These are phyloP conservation scores for Chlorella vulgaris DNA, from an alignment of 139 green algal genomes.

Conservation along the genomic window DNA sequence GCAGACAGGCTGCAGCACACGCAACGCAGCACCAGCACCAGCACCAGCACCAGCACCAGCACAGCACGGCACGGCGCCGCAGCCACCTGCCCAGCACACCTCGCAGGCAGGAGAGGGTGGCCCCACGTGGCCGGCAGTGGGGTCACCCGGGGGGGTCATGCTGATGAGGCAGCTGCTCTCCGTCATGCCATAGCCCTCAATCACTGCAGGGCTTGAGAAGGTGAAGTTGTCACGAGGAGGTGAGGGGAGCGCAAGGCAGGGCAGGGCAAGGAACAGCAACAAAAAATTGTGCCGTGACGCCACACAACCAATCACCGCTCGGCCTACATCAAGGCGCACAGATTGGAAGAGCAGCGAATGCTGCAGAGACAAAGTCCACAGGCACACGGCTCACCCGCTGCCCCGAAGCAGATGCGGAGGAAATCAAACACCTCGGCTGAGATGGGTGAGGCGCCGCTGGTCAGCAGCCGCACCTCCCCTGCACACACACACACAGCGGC, in stretches of 20 bases:
- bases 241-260: too few relatives aligned
- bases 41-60: too few relatives aligned
- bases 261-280: background rate
- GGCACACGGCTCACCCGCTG: conserved; percentile 29
- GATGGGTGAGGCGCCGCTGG: conserved; percentile 87
- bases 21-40: too few relatives aligned
- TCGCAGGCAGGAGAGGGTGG: conserved; percentile 80
- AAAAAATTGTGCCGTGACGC: too few relatives aligned
- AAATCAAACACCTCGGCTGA: conserved; percentile 93
- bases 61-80: too few relatives aligned
- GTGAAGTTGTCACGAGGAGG: too few relatives aligned
- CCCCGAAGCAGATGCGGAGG: conserved; percentile 89
- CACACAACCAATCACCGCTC: too few relatives aligned
- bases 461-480: conserved; percentile 64
- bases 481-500: background rate
- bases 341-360: background rate
- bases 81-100: conserved; percentile 6
- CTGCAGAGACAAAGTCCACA: background rate
- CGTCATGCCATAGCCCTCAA: conserved; percentile 84
- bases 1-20: too few relatives aligned
- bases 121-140: conserved; percentile 80
- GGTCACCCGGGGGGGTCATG: conserved; percentile 67
- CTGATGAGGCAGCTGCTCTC: conserved; percentile 91
- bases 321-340: too few relatives aligned
- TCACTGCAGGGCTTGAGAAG: conserved; percentile 16